A percentile compares a stretch with the other conserved stretches of the same genome.
phyloP scores from a whole-genome alignment of 2,329 filamentous ascomycete genomes.

The Trichoderma oligosporum region DNA sequence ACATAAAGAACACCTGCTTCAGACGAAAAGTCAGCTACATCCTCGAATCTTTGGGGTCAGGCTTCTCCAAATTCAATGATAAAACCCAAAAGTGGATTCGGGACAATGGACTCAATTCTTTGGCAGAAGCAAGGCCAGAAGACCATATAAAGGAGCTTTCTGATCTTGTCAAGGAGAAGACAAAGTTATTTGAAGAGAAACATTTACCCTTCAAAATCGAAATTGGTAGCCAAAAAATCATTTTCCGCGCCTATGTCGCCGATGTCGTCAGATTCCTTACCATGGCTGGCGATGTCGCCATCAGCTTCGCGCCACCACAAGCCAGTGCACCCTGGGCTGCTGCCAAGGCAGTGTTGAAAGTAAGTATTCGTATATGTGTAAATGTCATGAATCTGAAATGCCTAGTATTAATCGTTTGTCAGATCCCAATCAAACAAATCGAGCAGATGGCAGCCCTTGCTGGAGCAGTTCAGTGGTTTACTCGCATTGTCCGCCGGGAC shows the following conservation, averaged over 20 bases:
- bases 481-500: slow-evolving; percentile 3
- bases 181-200: neutral
- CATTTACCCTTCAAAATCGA: neutral
- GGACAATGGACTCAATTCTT: neutral
- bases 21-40: neutral
- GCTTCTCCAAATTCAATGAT: neutral
- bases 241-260: slow-evolving; percentile 2
- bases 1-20: neutral
- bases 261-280: slow-evolving; percentile 6
- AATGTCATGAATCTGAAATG: neutral
- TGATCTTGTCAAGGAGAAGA: neutral
- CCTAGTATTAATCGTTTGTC: neutral
- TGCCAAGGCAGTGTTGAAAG: slow-evolving; percentile 4
- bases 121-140: neutral
- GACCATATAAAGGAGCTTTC: neutral
- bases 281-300: slow-evolving; percentile 4
- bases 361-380: neutral
- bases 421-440: slow-evolving; percentile 9
- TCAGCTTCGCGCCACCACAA: slow-evolving; percentile 1
- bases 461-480: slow-evolving; percentile 4
- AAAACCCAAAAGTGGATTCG: slow-evolving; percentile 11
- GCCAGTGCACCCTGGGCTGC: slow-evolving; percentile 13
- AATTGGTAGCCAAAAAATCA: neutral
- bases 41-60: neutral
- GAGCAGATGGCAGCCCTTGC: slow-evolving; percentile 14